phyloP scores from a whole-genome alignment of 2,329 filamentous ascomycete genomes.

The Fusarium musae region DNA sequence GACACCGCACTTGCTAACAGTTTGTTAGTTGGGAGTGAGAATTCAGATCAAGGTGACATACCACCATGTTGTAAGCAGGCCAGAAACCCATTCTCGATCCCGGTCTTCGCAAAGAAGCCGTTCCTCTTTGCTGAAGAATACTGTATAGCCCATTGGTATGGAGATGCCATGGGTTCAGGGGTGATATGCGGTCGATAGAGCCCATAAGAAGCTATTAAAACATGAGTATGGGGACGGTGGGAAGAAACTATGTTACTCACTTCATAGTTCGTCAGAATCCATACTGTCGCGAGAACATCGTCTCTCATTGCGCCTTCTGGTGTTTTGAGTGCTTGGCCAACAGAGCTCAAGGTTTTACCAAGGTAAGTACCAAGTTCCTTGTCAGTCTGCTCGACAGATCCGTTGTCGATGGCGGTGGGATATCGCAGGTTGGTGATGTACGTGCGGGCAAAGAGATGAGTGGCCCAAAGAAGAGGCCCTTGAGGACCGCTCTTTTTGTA shows the following conservation, averaged over 20 bases:
- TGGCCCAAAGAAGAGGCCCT: constrained; percentile 53
- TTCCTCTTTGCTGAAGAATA: constrained; percentile 51
- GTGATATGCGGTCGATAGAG: constrained; percentile 45
- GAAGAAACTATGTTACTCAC: constrained; percentile 29
- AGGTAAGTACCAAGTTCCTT: constrained; percentile 51
- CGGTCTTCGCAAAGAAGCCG: constrained; percentile 36
- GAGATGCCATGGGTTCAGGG: constrained; percentile 51
- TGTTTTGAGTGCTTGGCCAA: constrained; percentile 52
- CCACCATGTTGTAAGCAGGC: constrained; percentile 53
- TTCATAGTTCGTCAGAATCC: constrained; percentile 55
- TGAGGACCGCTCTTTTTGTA: constrained; percentile 42
- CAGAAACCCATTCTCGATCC: constrained; percentile 50
- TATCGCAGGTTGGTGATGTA: constrained; percentile 53
- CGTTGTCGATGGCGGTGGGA: constrained; percentile 45
- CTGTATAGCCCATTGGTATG: constrained; percentile 52
- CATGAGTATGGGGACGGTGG: constrained; percentile 13
- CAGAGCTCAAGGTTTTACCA: constrained; percentile 51
- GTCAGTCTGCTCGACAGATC: constrained; percentile 42
- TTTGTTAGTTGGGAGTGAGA: constrained; percentile 20
- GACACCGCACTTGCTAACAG: constrained; percentile 52
- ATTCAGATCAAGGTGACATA: constrained; percentile 34
- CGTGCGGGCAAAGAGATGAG: constrained; percentile 54
- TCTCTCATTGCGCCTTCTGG: constrained; percentile 46
- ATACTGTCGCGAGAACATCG: constrained; percentile 54
- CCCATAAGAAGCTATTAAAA: constrained; percentile 50